Evolutionary conservation across 352 stramenopile genomes (phyloP), one percentile per base, ranked within the genome.

Genomic region (Achlya hypogyna): DNA sequence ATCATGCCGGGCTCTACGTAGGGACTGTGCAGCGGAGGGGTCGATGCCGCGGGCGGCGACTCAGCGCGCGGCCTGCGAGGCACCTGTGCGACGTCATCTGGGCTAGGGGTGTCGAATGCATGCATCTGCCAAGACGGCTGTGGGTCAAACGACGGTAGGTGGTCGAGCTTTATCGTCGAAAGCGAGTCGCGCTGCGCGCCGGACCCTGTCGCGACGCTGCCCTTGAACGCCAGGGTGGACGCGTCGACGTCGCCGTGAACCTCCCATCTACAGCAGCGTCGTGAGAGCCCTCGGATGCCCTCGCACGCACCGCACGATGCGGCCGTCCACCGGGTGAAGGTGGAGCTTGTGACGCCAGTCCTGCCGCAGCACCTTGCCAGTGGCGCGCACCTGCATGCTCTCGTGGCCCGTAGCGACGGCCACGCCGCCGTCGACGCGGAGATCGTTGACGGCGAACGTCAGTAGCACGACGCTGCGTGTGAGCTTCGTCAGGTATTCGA

Each of bases 341-440:
- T 93, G 78, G 38, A 94, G 74, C 54, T 94, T 92, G 72, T 94
- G 85, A 18, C 72, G 83, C 74, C 82, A 91, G 51, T 91, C 78
- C 71, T 94, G 85, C 74, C 89, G 86, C 62, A 94, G 91, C n/a
- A 78, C 86, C 12, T 80, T 84, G 29, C 91, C 81, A 56, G 89
- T 92, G 69, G 78, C 81, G 9, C 85, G 83, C 52, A 92, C 85
- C 53, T 89, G 82, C 82, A 94, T 92, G 8, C 77, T 89, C 69
- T 94, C 85, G 16, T 78, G 79, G 20, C 85, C 85, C 0, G 75
- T 78, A 42, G 91, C 77, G 3, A 92, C 78, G 2, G 92, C 69
- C 14, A 94, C 79, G 77, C 53, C 12, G 25, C n/a, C 47, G 0
- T 62, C 14, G 20, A 27, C 34, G 42, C 51, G 31, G n/a, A 31